phyloP scores from a whole-genome alignment of 2,329 filamentous ascomycete genomes.

The Colletotrichum kahawae region DNA sequence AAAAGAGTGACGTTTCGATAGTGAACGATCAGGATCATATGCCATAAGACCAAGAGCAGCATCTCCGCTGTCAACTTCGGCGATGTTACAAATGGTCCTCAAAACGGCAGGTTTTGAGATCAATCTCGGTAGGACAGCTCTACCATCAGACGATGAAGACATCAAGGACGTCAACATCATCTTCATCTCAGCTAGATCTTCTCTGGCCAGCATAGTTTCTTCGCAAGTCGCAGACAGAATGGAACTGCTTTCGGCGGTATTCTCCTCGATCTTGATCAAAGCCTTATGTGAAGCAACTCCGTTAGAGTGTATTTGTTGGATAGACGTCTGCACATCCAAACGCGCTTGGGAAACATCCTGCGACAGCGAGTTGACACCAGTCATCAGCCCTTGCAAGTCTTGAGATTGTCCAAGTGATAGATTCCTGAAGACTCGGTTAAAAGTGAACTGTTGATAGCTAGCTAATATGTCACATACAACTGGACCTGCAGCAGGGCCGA shows the following conservation, averaged over 20 bases:
- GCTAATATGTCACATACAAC: background rate
- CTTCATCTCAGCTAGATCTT: background rate
- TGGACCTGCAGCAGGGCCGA: background rate
- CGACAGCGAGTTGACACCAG: background rate
- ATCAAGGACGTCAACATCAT: background rate
- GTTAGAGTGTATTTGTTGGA: background rate
- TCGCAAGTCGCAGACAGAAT: too few species aligned
- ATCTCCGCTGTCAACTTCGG: background rate
- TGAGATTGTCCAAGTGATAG: background rate
- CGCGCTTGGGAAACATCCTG: background rate
- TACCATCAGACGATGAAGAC: background rate
- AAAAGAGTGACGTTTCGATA: too few species aligned
- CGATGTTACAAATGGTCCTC: background rate
- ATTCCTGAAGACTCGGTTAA: background rate
- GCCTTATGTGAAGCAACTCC: too few species aligned
- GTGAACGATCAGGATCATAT: too few species aligned
- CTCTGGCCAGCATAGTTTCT: background rate
- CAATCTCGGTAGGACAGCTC: background rate
- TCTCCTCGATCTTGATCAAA: too few species aligned
- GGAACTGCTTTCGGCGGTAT: too few species aligned
- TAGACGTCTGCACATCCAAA: background rate
- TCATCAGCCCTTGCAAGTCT: background rate
- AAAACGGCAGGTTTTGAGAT: background rate
- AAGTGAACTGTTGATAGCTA: rapidly evolving
- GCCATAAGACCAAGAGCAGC: too few species aligned